A percentile compares a stretch with the other conserved stretches of the same genome.
Conservation (phyloP, 163 green algal species). For the Trebouxiophyceae sp. region DNA sequence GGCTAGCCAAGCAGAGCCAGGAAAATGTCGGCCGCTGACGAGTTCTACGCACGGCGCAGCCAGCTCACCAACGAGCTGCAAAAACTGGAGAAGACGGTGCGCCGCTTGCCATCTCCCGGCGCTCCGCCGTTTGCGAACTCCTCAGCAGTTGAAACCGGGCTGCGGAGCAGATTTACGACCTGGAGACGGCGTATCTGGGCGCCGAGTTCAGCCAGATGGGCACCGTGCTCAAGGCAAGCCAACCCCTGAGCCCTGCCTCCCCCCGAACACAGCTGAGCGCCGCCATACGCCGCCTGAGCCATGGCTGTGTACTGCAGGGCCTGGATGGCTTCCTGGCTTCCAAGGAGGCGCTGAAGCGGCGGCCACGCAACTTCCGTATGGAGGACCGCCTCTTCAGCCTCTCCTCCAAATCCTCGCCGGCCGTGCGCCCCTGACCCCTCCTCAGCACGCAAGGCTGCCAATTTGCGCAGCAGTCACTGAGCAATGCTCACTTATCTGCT, state of each 20-base stretch:
- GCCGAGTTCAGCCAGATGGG: slow-evolving; percentile 57
- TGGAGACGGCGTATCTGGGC: slow-evolving; percentile 54
- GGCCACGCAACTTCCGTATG: slow-evolving; percentile 49
- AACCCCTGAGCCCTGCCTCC: not conserved
- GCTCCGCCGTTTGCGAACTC: no score
- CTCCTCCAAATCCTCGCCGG: slow-evolving; percentile 57
- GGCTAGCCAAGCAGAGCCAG: no score
- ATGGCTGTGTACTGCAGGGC: slow-evolving; percentile 29
- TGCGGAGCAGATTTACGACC: slow-evolving; percentile 71
- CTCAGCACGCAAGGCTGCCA: no score
- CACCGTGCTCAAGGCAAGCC: slow-evolving; percentile 55
- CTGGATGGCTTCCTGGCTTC: slow-evolving; percentile 72
- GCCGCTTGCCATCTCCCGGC: no score
- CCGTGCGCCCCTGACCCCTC: no score
- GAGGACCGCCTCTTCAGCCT: slow-evolving; percentile 72
- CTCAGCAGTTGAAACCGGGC: no score
- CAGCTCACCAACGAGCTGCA: no score
- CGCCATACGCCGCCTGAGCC: not conserved
- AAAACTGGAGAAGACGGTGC: no score
- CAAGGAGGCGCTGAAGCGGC: slow-evolving; percentile 56
- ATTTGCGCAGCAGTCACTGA: no score
- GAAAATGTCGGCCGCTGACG: no score
- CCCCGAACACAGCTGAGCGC: not conserved
- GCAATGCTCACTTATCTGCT: no score
- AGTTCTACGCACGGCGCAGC: no score